Conservation (phyloP, 805 yeast species). For the Nakazawaea pomicola region DNA sequence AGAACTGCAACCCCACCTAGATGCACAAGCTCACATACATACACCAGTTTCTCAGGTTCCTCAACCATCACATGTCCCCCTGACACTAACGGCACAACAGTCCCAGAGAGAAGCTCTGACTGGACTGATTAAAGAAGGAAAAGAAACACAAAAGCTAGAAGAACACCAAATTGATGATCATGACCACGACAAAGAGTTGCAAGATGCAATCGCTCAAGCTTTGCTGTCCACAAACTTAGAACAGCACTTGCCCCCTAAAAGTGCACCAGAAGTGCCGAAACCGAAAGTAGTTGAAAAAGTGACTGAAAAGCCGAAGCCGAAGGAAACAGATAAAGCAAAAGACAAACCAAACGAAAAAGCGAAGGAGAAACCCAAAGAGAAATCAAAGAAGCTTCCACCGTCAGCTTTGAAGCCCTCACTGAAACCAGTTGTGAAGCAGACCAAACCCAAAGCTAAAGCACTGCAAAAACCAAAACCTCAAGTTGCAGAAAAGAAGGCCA, state of each 20-base stretch:
- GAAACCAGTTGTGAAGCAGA: no score
- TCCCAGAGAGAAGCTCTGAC: no score
- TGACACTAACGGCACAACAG: no score
- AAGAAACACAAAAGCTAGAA: background rate
- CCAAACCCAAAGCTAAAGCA: no score
- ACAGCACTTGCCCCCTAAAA: background rate
- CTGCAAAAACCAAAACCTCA: background rate
- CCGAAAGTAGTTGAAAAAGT: background rate
- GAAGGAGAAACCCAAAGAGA: background rate
- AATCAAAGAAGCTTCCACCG: background rate
- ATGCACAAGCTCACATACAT: no score
- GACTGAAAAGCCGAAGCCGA: background rate
- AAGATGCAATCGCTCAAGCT: conserved; percentile 18
- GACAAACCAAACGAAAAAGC: background rate
- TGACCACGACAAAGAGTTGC: conserved; percentile 17
- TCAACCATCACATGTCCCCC: no score
- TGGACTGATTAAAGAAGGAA: no score
- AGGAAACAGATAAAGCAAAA: background rate
- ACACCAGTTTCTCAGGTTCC: no score
- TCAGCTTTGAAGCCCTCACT: no score
- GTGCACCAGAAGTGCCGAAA: background rate
- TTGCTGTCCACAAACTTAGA: conserved; percentile 5
- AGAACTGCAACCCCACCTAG: no score
- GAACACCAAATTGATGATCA: background rate
- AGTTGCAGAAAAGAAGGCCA: no score